Percentiles rank a stretch among this genome's conserved stretches.
Conservation (phyloP, 768 basidiomycete species). For the Lyophyllum atratum region DNA sequence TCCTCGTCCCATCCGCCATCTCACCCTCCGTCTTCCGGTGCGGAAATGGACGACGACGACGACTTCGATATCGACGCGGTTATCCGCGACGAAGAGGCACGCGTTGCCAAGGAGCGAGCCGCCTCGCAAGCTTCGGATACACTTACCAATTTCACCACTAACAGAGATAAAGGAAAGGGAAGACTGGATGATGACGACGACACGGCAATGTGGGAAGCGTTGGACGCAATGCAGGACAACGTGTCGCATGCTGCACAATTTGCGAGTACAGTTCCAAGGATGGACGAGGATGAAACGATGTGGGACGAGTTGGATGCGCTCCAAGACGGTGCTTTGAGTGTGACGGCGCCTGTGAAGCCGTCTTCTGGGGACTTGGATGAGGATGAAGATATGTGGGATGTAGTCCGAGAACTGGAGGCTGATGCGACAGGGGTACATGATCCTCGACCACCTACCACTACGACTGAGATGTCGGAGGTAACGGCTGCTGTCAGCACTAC, state of each 20-base stretch:
- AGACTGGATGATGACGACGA: conserved; percentile 42
- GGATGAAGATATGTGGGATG: conserved; percentile 79
- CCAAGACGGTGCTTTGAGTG: background rate
- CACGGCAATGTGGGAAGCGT: conserved; percentile 70
- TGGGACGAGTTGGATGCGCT: conserved; percentile 27
- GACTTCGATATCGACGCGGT: conserved; percentile 54
- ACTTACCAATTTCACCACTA: background rate
- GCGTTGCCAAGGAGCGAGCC: conserved; percentile 20
- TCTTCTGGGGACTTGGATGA: conserved; percentile 20
- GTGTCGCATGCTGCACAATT: background rate
- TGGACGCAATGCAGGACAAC: conserved; percentile 43
- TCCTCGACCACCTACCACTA: conserved; percentile 7
- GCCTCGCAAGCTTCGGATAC: background rate
- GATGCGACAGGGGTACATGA: conserved; percentile 20
- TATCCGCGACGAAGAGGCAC: conserved; percentile 46
- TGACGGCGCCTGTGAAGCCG: background rate
- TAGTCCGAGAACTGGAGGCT: conserved; percentile 57
- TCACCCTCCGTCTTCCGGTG: conserved; percentile 42
- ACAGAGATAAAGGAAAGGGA: background rate
- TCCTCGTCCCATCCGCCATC: conserved; percentile 34
- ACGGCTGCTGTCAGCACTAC: conserved; percentile 4
- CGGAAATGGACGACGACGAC: conserved; percentile 41
- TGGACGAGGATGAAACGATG: conserved; percentile 21
- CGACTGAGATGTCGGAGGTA: conserved; percentile 3
- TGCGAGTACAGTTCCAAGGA: background rate